phyloP scores from a whole-genome alignment of 768 basidiomycete species.

The Arthromyces matolae region DNA sequence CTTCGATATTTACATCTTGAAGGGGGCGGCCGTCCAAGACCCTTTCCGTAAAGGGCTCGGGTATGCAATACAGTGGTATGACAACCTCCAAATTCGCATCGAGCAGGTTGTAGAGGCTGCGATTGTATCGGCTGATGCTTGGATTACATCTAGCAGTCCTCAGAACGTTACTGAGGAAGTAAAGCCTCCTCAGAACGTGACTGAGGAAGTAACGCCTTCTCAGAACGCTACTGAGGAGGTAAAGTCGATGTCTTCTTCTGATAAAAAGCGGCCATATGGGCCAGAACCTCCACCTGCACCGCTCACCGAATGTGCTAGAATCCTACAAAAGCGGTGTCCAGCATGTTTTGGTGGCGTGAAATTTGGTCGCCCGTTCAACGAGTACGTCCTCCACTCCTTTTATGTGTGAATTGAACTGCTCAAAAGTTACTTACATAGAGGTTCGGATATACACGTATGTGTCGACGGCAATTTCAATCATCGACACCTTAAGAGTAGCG shows the following conservation, averaged over 20 bases:
- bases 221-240: too few species aligned
- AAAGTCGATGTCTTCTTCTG: too few species aligned
- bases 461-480: too few species aligned
- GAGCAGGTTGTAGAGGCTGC: neutral
- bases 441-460: too few species aligned
- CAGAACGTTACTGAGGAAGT: too few species aligned
- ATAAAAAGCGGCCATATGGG: too few species aligned
- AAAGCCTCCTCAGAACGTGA: too few species aligned
- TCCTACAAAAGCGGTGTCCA: slow-evolving; percentile 8
- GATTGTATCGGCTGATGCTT: neutral
- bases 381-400: slow-evolving; percentile 19
- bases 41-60: slow-evolving; percentile 1
- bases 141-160: too few species aligned
- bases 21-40: slow-evolving; percentile 1
- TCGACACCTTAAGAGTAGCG: slow-evolving; percentile 21
- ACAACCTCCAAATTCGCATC: neutral
- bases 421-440: slow-evolving; percentile 42
- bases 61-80: slow-evolving; percentile 3
- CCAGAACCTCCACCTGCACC: too few species aligned
- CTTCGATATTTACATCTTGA: neutral
- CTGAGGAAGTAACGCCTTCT: too few species aligned
- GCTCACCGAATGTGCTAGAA: slow-evolving; percentile 4
- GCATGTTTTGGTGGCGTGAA: too few species aligned
- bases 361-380: slow-evolving; percentile 33
- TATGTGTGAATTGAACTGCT: slow-evolving; percentile 25